A percentile compares a stretch with the other conserved stretches of the same genome.
phyloP scores from a whole-genome alignment of 2,329 filamentous ascomycete species.

The Fusarium sublunatum region DNA sequence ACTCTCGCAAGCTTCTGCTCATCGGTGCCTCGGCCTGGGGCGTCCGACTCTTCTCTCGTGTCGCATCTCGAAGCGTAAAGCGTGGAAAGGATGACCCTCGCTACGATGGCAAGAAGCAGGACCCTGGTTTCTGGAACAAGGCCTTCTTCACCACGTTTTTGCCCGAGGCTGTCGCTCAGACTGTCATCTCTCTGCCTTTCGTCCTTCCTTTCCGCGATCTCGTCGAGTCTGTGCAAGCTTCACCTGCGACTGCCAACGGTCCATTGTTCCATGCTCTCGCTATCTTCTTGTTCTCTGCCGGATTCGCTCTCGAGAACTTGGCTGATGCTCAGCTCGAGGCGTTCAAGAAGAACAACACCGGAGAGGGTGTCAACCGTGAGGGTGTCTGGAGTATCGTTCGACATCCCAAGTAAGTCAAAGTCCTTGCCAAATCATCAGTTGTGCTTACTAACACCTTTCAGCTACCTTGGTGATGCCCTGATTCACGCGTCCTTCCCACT shows the following conservation, averaged over 20 bases:
- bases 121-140: slow-evolving; percentile 13
- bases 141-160: slow-evolving; percentile 6
- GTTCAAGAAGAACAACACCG: slow-evolving; percentile 2
- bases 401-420: slow-evolving; percentile 19
- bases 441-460: not conserved
- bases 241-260: slow-evolving; percentile 9
- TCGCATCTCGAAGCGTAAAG: slow-evolving; percentile 15
- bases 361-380: slow-evolving; percentile 4
- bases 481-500: slow-evolving; percentile 19
- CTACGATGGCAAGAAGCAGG: slow-evolving; percentile 2
- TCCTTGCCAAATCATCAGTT: fast-evolving
- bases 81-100: slow-evolving; percentile 16
- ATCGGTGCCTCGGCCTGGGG: slow-evolving; percentile 15
- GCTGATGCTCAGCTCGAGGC: slow-evolving; percentile 16
- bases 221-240: slow-evolving; percentile 1
- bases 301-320: slow-evolving; percentile 6
- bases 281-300: slow-evolving; percentile 14
- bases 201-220: slow-evolving; percentile 18
- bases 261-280: not conserved
- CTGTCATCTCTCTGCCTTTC: slow-evolving; percentile 17
- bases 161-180: slow-evolving; percentile 23
- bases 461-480: slow-evolving; percentile 15
- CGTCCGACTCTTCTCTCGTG: not conserved
- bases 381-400: slow-evolving; percentile 27
- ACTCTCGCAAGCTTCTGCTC: slow-evolving; percentile 15